Conservation (phyloP, 208 protist species). For the Leishmania turanica region DNA sequence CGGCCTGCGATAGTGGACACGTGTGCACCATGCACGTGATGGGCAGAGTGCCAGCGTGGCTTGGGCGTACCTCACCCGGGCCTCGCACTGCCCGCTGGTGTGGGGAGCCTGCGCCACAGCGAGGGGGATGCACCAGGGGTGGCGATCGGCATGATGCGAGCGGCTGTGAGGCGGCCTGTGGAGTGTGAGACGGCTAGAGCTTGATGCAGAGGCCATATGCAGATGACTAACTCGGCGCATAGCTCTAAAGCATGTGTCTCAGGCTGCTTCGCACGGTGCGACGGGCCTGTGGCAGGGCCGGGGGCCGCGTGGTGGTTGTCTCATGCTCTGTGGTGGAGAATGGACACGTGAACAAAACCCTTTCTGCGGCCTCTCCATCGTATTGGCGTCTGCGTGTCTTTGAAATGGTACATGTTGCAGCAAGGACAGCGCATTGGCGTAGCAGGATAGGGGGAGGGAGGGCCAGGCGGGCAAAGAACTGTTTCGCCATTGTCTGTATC, state of each 20-base stretch:
- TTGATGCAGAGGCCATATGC: not conserved
- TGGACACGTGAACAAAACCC: not conserved
- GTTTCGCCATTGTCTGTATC: not conserved
- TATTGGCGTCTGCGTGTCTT: not conserved
- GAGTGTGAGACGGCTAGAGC: not conserved
- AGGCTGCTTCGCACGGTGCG: not conserved
- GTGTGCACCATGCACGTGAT: not conserved
- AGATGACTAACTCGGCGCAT: not conserved
- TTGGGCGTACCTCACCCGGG: not conserved
- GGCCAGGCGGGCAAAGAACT: not conserved
- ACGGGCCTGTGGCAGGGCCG: not conserved
- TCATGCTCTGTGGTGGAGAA: not conserved
- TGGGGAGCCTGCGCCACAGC: not conserved
- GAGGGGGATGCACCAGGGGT: not conserved
- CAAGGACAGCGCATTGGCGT: not conserved
- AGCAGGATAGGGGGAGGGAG: not conserved
- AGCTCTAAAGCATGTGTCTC: not conserved
- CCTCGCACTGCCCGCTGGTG: not conserved
- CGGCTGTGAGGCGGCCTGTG: no score
- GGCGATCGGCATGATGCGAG: not conserved
- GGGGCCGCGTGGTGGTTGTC: not conserved
- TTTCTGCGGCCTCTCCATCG: not conserved
- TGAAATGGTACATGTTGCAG: not conserved
- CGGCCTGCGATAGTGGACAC: not conserved
- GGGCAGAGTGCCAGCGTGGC: not conserved